Evolutionary conservation across 345 rosid genomes (phyloP), one percentile per base, ranked within the genome.

Genomic region (Gossypium herbaceum): DNA sequence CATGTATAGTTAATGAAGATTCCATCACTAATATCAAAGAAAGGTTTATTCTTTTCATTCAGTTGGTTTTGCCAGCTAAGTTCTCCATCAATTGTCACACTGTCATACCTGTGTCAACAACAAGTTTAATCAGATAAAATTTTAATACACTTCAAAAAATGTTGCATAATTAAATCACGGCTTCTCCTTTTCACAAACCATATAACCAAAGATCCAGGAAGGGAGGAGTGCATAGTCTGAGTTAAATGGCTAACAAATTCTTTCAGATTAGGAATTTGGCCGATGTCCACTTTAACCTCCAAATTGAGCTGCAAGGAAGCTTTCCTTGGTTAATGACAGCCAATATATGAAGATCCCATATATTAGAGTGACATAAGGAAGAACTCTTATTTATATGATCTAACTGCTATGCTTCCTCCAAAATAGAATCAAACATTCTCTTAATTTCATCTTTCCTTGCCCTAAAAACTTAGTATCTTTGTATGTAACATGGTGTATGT

Each of bases 11-110:
- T 94, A 68, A 85, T 78, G 76, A 88, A 91, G 73, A 94, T 87
- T 39, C 97, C 97, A 83, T 92, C 95, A 13, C 97, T 88, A 44
- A 82, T 45, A 80, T 94, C 97, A 87, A 94, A 94, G 88, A 94
- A 92, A 55, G 91, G 87, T 63, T 87, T 87, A 73, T 92, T 94
- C 25, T 80, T 81, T 24, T 85, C 88, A 73, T 83, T 94, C 64
- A 94, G 78, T 58, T 82, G 87, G 81, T 94, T 15, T 82, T 94
- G 95, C 89, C 88, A 94, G 8, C 9, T 0, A 71, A 92, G 94
- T 17, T 82, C 0, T 72, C 97, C 98, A 47, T 45, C 57, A 44
- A 85, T 58, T 48, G 94, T 92, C 19, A 94, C 84, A 69, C 92
- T 85, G 50, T 91, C 98, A 71, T 94, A 92, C 97, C 97, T 92